Conservation (phyloP, 108 stramenopile genomes). For the Conticribra guillardii region DNA sequence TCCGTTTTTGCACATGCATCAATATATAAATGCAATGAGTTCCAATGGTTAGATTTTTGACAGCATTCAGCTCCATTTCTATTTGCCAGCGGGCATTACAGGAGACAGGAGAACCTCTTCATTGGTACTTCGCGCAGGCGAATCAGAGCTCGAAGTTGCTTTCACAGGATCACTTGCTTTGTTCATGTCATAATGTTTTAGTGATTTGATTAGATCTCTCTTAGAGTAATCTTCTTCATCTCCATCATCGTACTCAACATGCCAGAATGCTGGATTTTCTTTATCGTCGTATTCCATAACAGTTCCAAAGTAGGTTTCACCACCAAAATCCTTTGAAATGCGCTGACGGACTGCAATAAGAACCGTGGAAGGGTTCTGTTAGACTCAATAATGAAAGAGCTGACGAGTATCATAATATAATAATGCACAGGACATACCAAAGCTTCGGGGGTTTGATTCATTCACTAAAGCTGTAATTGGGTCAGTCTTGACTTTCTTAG, state of each 20-base stretch:
- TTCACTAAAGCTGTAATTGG: conserved; percentile 25
- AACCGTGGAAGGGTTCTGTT: not conserved
- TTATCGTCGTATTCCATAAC: conserved; percentile 42
- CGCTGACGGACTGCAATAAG: conserved; percentile 26
- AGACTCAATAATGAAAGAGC: not conserved
- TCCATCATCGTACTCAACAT: conserved; percentile 68
- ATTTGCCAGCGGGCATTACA: no score
- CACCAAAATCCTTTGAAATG: conserved; percentile 63
- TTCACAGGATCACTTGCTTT: conserved; percentile 15
- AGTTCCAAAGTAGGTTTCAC: conserved; percentile 58
- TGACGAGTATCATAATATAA: not conserved
- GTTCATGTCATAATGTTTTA: conserved; percentile 48
- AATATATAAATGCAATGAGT: no score
- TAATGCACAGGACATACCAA: not conserved
- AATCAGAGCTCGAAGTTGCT: not conserved
- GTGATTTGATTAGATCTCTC: conserved; percentile 45
- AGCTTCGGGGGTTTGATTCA: conserved; percentile 17
- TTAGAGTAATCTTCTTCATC: conserved; percentile 60
- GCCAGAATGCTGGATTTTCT: conserved; percentile 53
- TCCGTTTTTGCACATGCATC: no score
- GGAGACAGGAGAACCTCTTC: no score
- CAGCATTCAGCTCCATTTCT: no score
- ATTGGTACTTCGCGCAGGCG: no score
- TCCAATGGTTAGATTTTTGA: no score
- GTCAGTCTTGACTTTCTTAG: conserved; percentile 19